Conservation (phyloP, 495 filamentous ascomycete species). For the Hypoxylon fuscum region DNA sequence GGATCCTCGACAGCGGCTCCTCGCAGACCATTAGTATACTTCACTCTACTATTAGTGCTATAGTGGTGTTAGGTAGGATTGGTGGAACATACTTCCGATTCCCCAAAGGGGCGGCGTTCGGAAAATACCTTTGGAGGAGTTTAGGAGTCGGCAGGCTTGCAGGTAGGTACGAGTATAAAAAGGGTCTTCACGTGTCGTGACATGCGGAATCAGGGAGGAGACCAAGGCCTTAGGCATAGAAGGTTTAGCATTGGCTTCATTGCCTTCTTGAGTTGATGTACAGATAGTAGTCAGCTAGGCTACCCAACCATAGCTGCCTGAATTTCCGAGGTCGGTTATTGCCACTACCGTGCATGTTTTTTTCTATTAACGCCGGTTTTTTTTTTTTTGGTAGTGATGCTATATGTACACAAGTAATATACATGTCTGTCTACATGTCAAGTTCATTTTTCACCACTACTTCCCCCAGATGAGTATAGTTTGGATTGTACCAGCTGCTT, state of each 20-base stretch:
- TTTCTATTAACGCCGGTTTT: too few relatives aligned
- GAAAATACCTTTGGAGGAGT: constrained; percentile 10
- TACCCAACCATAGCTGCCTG: background rate
- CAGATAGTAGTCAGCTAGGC: constrained; percentile 19
- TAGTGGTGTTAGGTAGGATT: background rate
- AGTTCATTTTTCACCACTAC: background rate
- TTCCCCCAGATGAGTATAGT: background rate
- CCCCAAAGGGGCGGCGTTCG: constrained; percentile 3
- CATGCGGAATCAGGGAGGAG: background rate
- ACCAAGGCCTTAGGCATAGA: constrained; percentile 10
- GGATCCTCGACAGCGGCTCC: constrained; percentile 65
- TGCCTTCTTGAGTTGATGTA: constrained; percentile 16
- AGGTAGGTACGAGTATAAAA: background rate
- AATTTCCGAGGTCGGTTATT: too few relatives aligned
- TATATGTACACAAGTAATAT: too few relatives aligned
- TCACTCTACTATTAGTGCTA: background rate
- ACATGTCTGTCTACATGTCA: background rate
- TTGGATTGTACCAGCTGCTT: too few relatives aligned
- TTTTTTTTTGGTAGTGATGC: too few relatives aligned
- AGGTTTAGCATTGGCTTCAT: constrained; percentile 8
- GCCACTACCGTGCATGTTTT: too few relatives aligned
- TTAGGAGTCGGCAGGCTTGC: background rate
- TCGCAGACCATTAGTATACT: constrained; percentile 48
- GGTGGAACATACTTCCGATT: constrained; percentile 1
- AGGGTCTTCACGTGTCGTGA: background rate